These are phyloP conservation scores for Moricandia moricandioides DNA, from an alignment of 345 rosid species.

Conservation along the genomic window DNA sequence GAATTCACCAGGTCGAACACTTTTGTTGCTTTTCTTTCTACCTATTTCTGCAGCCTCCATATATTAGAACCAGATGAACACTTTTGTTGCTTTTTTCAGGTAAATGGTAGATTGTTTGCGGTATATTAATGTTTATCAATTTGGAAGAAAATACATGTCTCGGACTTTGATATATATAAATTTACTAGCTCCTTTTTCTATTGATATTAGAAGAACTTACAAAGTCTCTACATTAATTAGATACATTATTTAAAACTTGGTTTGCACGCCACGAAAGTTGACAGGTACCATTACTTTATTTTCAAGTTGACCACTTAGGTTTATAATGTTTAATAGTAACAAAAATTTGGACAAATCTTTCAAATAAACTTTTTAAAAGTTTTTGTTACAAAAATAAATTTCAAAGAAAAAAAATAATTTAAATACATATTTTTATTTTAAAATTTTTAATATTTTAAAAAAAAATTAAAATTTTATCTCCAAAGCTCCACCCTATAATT, in stretches of 20 bases:
- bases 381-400: no score
- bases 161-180: not conserved
- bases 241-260: not conserved
- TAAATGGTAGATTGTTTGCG: not conserved
- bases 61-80: not conserved
- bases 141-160: not conserved
- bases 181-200: not conserved
- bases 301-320: not conserved
- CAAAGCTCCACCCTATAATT: no score
- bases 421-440: no score
- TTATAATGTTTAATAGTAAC: no score
- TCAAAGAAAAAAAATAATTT: no score
- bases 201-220: not conserved
- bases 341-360: no score
- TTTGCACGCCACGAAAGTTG: not conserved
- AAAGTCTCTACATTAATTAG: not conserved
- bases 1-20: not conserved
- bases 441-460: no score
- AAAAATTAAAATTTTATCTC: no score
- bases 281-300: not conserved
- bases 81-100: not conserved
- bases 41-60: not conserved
- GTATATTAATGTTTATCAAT: not conserved
- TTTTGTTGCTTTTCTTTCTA: not conserved
- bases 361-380: no score